A percentile compares a stretch with the other conserved stretches of the same genome.
Conservation (phyloP, 2,329 filamentous ascomycete genomes). For the Cladobotryum protrusum region DNA sequence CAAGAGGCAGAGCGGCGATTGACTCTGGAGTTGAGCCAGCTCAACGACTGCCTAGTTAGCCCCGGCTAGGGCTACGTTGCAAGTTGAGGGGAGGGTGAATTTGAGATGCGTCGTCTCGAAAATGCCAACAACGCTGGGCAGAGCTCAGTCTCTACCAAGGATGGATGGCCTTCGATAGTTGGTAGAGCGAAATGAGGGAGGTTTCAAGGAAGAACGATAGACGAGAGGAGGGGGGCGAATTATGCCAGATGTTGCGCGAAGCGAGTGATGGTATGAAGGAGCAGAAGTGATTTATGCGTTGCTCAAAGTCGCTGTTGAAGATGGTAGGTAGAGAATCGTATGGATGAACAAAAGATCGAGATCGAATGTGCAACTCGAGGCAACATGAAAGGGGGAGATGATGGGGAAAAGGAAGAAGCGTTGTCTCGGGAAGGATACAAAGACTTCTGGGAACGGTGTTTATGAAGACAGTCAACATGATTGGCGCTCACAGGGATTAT, state of each 20-base stretch:
- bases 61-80: conserved; percentile 11
- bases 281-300: too few relatives aligned
- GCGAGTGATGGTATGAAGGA: too few relatives aligned
- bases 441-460: conserved; percentile 21
- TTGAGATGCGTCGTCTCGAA: too few relatives aligned
- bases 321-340: too few relatives aligned
- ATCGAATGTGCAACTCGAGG: neutral
- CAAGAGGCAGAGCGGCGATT: conserved; percentile 35
- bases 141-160: too few relatives aligned
- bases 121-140: too few relatives aligned
- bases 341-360: neutral
- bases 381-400: conserved; percentile 6
- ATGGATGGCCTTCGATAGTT: too few relatives aligned
- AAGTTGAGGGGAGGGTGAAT: conserved; percentile 1
- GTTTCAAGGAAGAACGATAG: neutral
- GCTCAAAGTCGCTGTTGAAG: too few relatives aligned
- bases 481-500: conserved; percentile 27
- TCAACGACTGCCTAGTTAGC: conserved; percentile 24
- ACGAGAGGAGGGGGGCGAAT: neutral
- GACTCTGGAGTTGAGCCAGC: conserved; percentile 38
- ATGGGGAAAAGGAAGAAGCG: conserved; percentile 7
- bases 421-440: conserved; percentile 24
- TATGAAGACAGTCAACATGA: conserved; percentile 26
- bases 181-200: too few relatives aligned
- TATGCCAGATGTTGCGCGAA: too few relatives aligned